These are phyloP conservation scores for Tremella yokohamensis DNA, from an alignment of 768 basidiomycete species.

Conservation along the genomic window DNA sequence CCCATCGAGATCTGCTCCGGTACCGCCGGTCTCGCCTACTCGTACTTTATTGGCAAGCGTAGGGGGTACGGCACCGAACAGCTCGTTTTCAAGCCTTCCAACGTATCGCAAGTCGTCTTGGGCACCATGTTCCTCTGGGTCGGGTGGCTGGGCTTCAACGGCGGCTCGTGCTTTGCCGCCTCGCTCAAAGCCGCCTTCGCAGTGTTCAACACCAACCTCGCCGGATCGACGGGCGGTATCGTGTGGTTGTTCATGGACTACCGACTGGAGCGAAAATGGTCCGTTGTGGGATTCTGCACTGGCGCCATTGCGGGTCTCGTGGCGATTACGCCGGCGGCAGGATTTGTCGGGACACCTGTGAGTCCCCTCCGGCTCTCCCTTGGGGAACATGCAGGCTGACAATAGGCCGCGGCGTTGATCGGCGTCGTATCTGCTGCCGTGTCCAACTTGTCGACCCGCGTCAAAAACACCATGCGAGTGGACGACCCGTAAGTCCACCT, in stretches of 20 bases:
- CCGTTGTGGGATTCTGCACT: slow-evolving; percentile 89
- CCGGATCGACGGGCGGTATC: slow-evolving; percentile 66
- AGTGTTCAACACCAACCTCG: slow-evolving; percentile 88
- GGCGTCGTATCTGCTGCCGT: slow-evolving; percentile 76
- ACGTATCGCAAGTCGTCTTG: slow-evolving; percentile 80
- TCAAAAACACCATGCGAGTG: slow-evolving; percentile 67
- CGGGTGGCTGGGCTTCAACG: slow-evolving; percentile 70
- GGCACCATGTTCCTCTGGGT: slow-evolving; percentile 88
- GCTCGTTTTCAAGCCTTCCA: slow-evolving; percentile 89
- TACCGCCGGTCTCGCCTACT: slow-evolving; percentile 79
- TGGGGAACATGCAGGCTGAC: slow-evolving; percentile 55
- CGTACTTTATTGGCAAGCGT: slow-evolving; percentile 79
- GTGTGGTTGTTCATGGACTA: slow-evolving; percentile 61
- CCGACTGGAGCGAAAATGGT: slow-evolving; percentile 89
- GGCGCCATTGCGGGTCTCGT: slow-evolving; percentile 71
- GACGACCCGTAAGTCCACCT: slow-evolving; percentile 39
- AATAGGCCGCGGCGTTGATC: slow-evolving; percentile 59
- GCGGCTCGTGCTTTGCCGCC: slow-evolving; percentile 82
- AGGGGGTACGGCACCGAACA: slow-evolving; percentile 86
- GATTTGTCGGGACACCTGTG: slow-evolving; percentile 51
- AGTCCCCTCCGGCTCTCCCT: slow-evolving; percentile 7
- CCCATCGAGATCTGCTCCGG: slow-evolving; percentile 97
- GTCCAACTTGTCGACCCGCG: slow-evolving; percentile 93
- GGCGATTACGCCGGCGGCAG: slow-evolving; percentile 54
- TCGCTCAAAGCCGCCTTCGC: slow-evolving; percentile 83